phyloP scores from a whole-genome alignment of 2,329 filamentous ascomycete species.

The Botryosphaeria dothidea region DNA sequence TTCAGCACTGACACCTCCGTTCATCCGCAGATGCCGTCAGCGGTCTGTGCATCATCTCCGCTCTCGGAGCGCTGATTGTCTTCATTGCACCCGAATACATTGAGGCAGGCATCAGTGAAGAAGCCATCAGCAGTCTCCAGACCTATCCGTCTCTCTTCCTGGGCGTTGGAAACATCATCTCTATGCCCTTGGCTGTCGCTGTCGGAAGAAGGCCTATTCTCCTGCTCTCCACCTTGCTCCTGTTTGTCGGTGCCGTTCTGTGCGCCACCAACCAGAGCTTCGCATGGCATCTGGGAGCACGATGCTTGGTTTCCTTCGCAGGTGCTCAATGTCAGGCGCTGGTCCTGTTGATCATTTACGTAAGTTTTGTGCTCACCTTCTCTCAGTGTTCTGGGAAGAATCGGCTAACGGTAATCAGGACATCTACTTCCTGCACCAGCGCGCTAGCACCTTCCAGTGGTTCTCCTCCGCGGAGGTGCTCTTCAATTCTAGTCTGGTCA shows the following conservation, averaged over 20 bases:
- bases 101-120: conserved; percentile 20
- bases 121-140: conserved; percentile 24
- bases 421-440: conserved; percentile 22
- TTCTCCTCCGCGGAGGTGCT: conserved; percentile 20
- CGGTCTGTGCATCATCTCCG: conserved; percentile 17
- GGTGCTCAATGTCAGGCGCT: conserved; percentile 21
- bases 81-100: conserved; percentile 18
- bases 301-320: conserved; percentile 14
- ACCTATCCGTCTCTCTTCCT: conserved; percentile 30
- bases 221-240: conserved; percentile 17
- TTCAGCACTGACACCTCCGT: background rate
- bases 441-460: conserved; percentile 18
- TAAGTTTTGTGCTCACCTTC: background rate
- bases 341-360: conserved; percentile 19
- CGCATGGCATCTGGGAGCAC: conserved; percentile 18
- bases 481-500: conserved; percentile 19
- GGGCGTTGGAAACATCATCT: conserved; percentile 26
- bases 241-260: conserved; percentile 16
- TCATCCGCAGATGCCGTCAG: conserved; percentile 10
- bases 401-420: background rate
- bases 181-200: conserved; percentile 27
- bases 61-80: conserved; percentile 19
- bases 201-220: conserved; percentile 28
- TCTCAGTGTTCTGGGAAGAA: background rate
- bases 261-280: conserved; percentile 21